These are phyloP conservation scores for Oryza meyeriana DNA, from an alignment of 176 grass and related monocot genomes.

Conservation along the genomic window DNA sequence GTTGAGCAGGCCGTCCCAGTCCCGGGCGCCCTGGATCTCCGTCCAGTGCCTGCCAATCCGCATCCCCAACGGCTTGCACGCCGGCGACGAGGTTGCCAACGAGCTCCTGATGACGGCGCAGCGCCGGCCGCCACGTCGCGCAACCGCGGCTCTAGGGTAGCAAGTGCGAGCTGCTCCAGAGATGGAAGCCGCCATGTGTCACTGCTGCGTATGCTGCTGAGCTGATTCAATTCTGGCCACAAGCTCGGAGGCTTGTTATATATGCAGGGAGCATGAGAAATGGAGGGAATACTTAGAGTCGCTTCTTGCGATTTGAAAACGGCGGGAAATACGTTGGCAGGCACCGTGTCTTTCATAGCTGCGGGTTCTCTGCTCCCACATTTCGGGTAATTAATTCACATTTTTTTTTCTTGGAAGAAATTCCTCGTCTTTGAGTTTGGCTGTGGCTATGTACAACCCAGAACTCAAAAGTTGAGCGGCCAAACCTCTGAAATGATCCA, in stretches of 20 bases:
- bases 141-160: background rate
- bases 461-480: constrained; percentile 22
- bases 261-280: background rate
- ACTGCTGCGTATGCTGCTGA: background rate
- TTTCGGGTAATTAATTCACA: background rate
- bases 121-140: background rate
- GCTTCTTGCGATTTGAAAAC: constrained; percentile 28
- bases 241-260: background rate
- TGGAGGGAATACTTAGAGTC: background rate
- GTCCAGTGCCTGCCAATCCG: constrained; percentile 41
- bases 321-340: constrained; percentile 28
- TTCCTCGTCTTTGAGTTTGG: background rate
- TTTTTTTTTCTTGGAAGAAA: background rate
- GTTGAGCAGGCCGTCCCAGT: constrained; percentile 52
- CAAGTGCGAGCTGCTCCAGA: constrained; percentile 13
- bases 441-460: background rate
- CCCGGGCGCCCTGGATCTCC: constrained; percentile 44
- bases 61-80: background rate
- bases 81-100: background rate
- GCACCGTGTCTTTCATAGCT: background rate
- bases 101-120: background rate
- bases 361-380: background rate
- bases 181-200: constrained; percentile 28
- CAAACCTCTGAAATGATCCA: constrained; percentile 3
- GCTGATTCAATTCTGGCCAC: background rate